Evolutionary conservation across 176 grass and related monocot genomes (phyloP).

Genomic region (Zea luxurians): DNA sequence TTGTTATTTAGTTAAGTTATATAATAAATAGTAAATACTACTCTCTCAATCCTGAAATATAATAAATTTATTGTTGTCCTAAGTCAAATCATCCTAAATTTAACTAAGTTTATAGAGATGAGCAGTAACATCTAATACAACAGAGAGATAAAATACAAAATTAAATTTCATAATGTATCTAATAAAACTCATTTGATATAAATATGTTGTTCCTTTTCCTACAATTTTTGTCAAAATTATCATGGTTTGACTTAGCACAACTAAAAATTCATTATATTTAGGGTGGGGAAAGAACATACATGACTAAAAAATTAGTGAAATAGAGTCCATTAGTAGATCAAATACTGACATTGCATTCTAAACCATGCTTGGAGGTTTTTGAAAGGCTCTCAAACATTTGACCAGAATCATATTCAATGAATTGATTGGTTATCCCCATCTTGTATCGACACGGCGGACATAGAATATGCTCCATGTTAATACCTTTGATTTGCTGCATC

Average conservation of each 20-base stretch:
- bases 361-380: background rate
- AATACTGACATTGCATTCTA: constrained; percentile 48
- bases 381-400: constrained; percentile 24
- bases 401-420: constrained; percentile 40
- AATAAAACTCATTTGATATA: background rate
- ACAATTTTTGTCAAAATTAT: background rate
- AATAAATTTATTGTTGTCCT: background rate
- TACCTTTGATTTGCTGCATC: constrained; percentile 56
- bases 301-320: background rate
- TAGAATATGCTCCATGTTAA: constrained; percentile 60
- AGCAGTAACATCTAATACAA: background rate
- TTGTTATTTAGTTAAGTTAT: background rate
- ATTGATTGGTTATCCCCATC: constrained; percentile 53
- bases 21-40: background rate
- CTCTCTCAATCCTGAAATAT: background rate
- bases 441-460: constrained; percentile 50
- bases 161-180: background rate
- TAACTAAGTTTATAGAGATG: background rate
- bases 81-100: background rate
- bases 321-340: background rate
- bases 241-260: background rate
- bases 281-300: background rate
- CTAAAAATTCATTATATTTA: background rate
- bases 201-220: background rate
- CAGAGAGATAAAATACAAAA: background rate